Conservation (phyloP, 768 basidiomycete genomes). For the Lactarius deliciosus region DNA sequence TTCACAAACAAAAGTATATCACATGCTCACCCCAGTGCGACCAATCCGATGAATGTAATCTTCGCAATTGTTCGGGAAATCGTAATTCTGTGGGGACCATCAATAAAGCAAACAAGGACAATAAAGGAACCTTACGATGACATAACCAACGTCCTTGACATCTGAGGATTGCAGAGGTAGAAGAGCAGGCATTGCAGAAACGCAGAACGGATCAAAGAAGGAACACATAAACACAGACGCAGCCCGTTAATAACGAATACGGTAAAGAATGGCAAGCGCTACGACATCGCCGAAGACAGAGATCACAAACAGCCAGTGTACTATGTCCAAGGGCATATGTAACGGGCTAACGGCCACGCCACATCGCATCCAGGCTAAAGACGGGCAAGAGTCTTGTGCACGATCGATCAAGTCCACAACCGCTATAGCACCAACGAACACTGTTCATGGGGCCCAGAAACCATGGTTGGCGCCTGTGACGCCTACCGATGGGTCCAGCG, state of each 20-base stretch:
- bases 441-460: constrained; percentile 46
- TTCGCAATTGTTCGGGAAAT: constrained; percentile 97
- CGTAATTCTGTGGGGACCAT: constrained; percentile 67
- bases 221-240: constrained; percentile 41
- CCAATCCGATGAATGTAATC: constrained; percentile 99
- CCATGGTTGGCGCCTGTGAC: constrained; percentile 36
- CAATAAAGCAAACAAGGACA: constrained; percentile 10
- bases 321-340: constrained; percentile 43
- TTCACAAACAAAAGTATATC: not conserved
- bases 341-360: constrained; percentile 39
- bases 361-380: constrained; percentile 49
- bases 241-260: constrained; percentile 49
- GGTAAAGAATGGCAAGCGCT: constrained; percentile 49
- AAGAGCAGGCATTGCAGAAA: constrained; percentile 31
- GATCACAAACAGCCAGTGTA: constrained; percentile 37
- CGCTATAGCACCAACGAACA: constrained; percentile 50
- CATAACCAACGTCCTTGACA: constrained; percentile 99
- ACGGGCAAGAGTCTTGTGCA: constrained; percentile 54
- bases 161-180: constrained; percentile 52
- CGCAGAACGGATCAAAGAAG: constrained; percentile 32
- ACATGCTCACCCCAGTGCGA: constrained; percentile 76
- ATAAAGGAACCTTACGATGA: constrained; percentile 65
- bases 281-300: constrained; percentile 40
- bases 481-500: constrained; percentile 29
- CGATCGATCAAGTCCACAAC: constrained; percentile 50